Evolutionary conservation across 169 alveolate species (phyloP), one percentile per base, ranked within the genome.

Genomic region (Eimeria praecox): DNA sequence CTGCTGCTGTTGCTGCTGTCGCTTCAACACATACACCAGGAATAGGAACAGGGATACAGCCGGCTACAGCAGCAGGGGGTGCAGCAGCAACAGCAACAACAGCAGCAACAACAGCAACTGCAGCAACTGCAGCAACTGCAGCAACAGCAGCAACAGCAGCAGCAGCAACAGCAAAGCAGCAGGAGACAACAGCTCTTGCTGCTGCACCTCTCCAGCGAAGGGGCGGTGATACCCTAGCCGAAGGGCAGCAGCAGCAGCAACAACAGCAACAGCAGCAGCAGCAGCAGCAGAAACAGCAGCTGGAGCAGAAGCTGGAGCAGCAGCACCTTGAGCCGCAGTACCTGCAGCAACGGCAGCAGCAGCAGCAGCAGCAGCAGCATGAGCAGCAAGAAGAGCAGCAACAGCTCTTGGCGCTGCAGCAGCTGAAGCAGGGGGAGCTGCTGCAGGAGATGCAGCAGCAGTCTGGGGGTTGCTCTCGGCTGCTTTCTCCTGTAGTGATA

Each of bases 1-100:
- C 87, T 27, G 83, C 38, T 38, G 87, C 87, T 77, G 62, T 38
- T 35, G 87, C 80, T 69, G 80, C 80, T 33, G 80, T 69, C n/a
- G 20, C 80, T 30, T n/a, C 14, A 44, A 35, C 44, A 30, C 40
- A 44, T 24, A n/a, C 80, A 69, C 44, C 40, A 22, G 27, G 46
- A 30, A 71, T 12, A 71, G 83, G 52, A 0, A 9, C 40, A 71
- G 27, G 46, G 22, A n/a, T 5, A 5, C 44, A 71, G 40, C 83
- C 42, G 22, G 46, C 83, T n/a, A 3, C 83, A 3, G 30, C 69
- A 59, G 22, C 20, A 14, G 52, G n/a, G n/a, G n/a, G n/a, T 71
- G 46, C 83, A 71, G 46, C 83, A 3, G 30, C 69, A 59, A 59
- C 20, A 14, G 52, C 46, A 16, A n/a, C 69, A 71, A 22, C 69